Conservation (phyloP, 345 rosid genomes). For the Citrus cavaleriei region DNA sequence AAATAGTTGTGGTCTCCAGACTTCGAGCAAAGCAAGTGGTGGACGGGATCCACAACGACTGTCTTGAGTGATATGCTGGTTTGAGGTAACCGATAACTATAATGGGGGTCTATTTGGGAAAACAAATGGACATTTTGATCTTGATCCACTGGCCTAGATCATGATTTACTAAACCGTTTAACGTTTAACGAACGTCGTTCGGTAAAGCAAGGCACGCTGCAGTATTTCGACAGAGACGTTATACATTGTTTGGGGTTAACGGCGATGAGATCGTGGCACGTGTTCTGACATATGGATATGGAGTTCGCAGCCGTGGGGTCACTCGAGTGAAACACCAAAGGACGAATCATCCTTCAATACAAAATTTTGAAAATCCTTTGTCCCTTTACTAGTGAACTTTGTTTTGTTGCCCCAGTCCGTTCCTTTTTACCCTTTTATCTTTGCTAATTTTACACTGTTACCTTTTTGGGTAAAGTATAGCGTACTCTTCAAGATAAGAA, state of each 20-base stretch:
- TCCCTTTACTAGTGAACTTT: background rate
- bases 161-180: background rate
- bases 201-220: slow-evolving; percentile 5
- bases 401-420: background rate
- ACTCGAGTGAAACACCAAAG: background rate
- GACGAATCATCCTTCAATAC: background rate
- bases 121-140: background rate
- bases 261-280: background rate
- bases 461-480: background rate
- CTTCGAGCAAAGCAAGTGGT: background rate
- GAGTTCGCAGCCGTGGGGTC: background rate
- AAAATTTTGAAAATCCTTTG: no score
- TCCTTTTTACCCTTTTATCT: background rate
- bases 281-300: background rate
- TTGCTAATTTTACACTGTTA: background rate
- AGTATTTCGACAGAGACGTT: background rate
- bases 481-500: background rate
- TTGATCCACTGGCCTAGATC: background rate
- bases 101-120: background rate
- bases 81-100: background rate
- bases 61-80: background rate
- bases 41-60: background rate
- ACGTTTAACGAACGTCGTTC: slow-evolving; percentile 2
- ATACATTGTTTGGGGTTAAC: no score
- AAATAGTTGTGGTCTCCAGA: no score